phyloP scores from a whole-genome alignment of 352 stramenopile genomes.

The Halophytophthora polymorphica region DNA sequence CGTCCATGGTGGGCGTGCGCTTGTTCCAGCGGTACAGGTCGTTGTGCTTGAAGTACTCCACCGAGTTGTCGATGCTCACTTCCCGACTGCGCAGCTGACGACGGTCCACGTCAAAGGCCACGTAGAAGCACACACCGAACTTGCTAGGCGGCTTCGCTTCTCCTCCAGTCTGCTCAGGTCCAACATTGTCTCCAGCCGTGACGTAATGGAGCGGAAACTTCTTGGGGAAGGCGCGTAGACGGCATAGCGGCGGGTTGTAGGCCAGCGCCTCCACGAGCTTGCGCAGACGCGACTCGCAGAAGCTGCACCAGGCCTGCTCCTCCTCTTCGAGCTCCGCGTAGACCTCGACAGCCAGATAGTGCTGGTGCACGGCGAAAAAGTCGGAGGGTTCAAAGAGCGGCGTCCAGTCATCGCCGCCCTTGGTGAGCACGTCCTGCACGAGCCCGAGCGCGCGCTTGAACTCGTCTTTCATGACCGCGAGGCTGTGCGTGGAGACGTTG shows the following conservation, averaged over 20 bases:
- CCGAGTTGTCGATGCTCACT: slow-evolving; percentile 82
- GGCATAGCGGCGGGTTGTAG: slow-evolving; percentile 78
- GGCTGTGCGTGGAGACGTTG: slow-evolving; percentile 94
- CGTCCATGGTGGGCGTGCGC: slow-evolving; percentile 80
- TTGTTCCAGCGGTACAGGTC: slow-evolving; percentile 90
- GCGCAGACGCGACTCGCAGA: slow-evolving; percentile 92
- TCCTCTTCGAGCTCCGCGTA: slow-evolving; percentile 86
- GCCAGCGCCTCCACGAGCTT: slow-evolving; percentile 88
- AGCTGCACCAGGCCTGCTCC: slow-evolving; percentile 91
- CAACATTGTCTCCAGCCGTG: slow-evolving; percentile 21
- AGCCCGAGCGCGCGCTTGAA: slow-evolving; percentile 77
- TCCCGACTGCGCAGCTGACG: slow-evolving; percentile 72
- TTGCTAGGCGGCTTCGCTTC: slow-evolving; percentile 35
- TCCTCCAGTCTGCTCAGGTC: slow-evolving; percentile 14
- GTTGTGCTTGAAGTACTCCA: slow-evolving; percentile 89
- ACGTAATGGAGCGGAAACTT: slow-evolving; percentile 78
- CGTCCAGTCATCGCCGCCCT: slow-evolving; percentile 77
- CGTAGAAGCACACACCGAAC: slow-evolving; percentile 81
- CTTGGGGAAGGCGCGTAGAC: slow-evolving; percentile 81
- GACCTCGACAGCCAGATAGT: slow-evolving; percentile 92
- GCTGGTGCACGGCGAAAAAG: slow-evolving; percentile 88
- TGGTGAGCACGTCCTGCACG: slow-evolving; percentile 83
- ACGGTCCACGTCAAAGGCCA: slow-evolving; percentile 83
- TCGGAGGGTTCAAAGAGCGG: slow-evolving; percentile 78
- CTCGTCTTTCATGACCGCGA: slow-evolving; percentile 95